A percentile compares a stretch with the other conserved stretches of the same genome.
These are phyloP conservation scores for Barbarea vulgaris DNA, from an alignment of 345 rosid species.

Conservation along the genomic window DNA sequence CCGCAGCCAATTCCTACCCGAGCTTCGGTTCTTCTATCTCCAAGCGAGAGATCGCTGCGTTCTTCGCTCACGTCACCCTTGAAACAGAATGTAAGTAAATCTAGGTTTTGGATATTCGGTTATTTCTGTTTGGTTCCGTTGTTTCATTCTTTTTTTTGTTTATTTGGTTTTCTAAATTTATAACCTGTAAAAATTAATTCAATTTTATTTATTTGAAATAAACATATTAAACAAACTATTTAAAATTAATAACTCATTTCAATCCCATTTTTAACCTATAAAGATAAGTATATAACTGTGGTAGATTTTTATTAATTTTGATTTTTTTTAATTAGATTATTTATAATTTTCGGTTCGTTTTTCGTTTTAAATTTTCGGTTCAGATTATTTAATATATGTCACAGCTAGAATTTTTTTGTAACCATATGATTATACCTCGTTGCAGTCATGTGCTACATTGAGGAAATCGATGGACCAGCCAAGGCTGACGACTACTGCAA, in stretches of 20 bases:
- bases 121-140: not conserved
- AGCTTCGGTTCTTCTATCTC: conserved; percentile 58
- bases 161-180: not conserved
- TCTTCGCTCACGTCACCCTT: conserved; percentile 78
- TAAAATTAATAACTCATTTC: not conserved
- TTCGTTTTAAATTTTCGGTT: not conserved
- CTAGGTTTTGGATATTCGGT: not conserved
- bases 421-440: not conserved
- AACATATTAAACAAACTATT: too few relatives aligned
- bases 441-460: conserved; percentile 57
- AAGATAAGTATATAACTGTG: not conserved
- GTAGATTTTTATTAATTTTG: not conserved
- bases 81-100: conserved; percentile 51
- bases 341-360: not conserved
- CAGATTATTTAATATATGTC: not conserved
- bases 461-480: conserved; percentile 55
- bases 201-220: not conserved
- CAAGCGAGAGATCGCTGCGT: conserved; percentile 76
- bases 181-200: not conserved
- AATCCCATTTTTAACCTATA: too few relatives aligned
- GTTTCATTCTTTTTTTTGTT: not conserved
- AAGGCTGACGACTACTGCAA: conserved; percentile 46
- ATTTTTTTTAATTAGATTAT: not conserved
- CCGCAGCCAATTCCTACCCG: conserved; percentile 48
- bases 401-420: not conserved